A percentile compares a stretch with the other conserved stretches of the same genome.
These are phyloP conservation scores for Biscogniauxia marginata DNA, from an alignment of 2,329 filamentous ascomycete genomes.

Conservation along the genomic window DNA sequence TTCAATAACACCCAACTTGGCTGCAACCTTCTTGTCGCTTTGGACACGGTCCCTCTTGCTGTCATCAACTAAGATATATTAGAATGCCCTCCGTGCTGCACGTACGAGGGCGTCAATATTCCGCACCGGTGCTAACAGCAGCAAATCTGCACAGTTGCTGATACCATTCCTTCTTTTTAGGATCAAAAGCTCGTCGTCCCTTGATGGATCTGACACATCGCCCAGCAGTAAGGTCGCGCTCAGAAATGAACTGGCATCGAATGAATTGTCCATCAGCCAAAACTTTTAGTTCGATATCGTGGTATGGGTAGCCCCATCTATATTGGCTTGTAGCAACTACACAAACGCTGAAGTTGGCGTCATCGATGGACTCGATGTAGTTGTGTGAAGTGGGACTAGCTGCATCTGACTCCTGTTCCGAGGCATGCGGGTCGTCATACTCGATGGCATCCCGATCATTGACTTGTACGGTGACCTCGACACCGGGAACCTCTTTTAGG, in stretches of 20 bases:
- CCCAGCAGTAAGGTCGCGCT: too few species aligned
- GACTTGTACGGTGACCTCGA: slow-evolving; percentile 25
- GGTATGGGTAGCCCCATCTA: slow-evolving; percentile 20
- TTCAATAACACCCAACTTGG: slow-evolving; percentile 28
- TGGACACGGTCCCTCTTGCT: slow-evolving; percentile 17
- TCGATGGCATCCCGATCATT: slow-evolving; percentile 22
- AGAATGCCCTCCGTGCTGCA: background rate
- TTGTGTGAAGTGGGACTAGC: slow-evolving; percentile 18
- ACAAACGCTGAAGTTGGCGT: slow-evolving; percentile 25
- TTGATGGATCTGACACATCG: too few species aligned
- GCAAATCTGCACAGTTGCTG: slow-evolving; percentile 25
- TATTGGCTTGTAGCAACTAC: slow-evolving; percentile 14
- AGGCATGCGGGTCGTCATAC: slow-evolving; percentile 22
- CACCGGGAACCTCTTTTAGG: slow-evolving; percentile 22
- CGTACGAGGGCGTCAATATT: background rate
- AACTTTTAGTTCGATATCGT: slow-evolving; percentile 9
- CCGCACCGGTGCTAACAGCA: slow-evolving; percentile 27
- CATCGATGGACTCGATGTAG: slow-evolving; percentile 33
- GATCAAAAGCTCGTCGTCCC: background rate
- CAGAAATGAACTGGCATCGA: background rate
- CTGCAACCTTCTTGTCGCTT: slow-evolving; percentile 17
- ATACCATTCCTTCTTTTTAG: slow-evolving; percentile 5
- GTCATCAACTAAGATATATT: slow-evolving; percentile 19
- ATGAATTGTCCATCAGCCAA: slow-evolving; percentile 24
- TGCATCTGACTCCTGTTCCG: slow-evolving; percentile 5